Evolutionary conservation across 139 green algal species (phyloP), one percentile per base, ranked within the genome.

Genomic region (Chlamydomonas applanata): DNA sequence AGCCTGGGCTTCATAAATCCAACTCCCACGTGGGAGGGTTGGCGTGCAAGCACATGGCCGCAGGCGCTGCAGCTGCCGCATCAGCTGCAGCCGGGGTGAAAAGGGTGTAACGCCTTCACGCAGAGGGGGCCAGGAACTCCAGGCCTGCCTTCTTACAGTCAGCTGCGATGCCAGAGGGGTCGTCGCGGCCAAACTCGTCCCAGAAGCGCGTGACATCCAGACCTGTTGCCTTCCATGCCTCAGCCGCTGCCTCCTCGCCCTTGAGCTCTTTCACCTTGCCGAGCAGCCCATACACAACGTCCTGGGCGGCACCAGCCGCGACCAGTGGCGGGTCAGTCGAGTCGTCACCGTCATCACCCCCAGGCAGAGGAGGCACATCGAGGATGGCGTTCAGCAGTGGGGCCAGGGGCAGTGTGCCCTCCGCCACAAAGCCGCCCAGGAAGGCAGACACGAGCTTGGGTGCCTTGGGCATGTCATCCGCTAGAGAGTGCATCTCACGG

Each of bases 61-160:
- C n/a, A n/a, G n/a, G n/a, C n/a, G n/a, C n/a, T n/a, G n/a, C n/a
- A n/a, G n/a, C n/a, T n/a, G n/a, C n/a, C n/a, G n/a, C n/a, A n/a
- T n/a, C n/a, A n/a, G n/a, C n/a, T n/a, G n/a, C n/a, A n/a, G n/a
- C n/a, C n/a, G n/a, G n/a, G n/a, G n/a, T n/a, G n/a, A n/a, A n/a
- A n/a, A n/a, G n/a, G n/a, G n/a, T n/a, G n/a, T n/a, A n/a, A n/a
- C n/a, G n/a, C 40, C 40, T 49, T 49, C 11, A 49, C 40, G 40
- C 40, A 49, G 40, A 49, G 11, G 40, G 40, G 40, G 25, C 25
- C 59, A 66, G 30, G 25, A 66, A 66, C 11, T 34, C 59, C 22
- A 66, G 25, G 59, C 59, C 59, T n/a, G 59, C 59, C 25, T 66
- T 66, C 30, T 66, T 35, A 9, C 59, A 66, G 25, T 66, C 59